A percentile compares a stretch with the other conserved stretches of the same genome.
Evolutionary conservation across 2,329 filamentous ascomycete genomes (phyloP).

Genomic region (Colletotrichum sp.): DNA sequence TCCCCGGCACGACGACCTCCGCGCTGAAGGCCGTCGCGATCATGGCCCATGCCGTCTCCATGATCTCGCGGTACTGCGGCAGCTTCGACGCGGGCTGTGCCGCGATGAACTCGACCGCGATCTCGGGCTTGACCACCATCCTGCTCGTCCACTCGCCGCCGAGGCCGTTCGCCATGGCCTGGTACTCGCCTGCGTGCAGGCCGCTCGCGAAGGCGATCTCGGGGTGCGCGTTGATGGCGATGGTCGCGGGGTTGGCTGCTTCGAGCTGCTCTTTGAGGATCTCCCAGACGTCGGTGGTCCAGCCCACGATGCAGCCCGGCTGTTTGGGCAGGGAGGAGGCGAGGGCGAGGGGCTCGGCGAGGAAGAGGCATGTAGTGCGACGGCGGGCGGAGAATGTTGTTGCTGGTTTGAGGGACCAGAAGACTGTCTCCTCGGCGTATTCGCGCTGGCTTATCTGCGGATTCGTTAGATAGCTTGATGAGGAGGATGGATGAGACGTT

Average conservation of each 20-base stretch:
- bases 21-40: constrained; percentile 51
- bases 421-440: constrained; percentile 56
- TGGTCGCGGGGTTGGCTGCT: constrained; percentile 35
- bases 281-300: constrained; percentile 39
- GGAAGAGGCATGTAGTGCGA: constrained; percentile 55
- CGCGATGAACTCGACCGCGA: constrained; percentile 50
- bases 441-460: constrained; percentile 53
- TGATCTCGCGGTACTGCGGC: constrained; percentile 47
- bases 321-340: constrained; percentile 32
- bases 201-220: constrained; percentile 52
- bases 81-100: constrained; percentile 45
- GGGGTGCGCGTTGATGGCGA: constrained; percentile 49
- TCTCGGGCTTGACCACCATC: constrained; percentile 48
- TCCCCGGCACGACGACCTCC: constrained; percentile 44
- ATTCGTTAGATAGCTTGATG: neutral
- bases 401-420: constrained; percentile 53
- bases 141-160: constrained; percentile 41
- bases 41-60: constrained; percentile 57
- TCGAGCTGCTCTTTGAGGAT: constrained; percentile 42
- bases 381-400: constrained; percentile 53
- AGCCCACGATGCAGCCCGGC: constrained; percentile 22
- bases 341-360: constrained; percentile 36
- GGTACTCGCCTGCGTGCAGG: constrained; percentile 52
- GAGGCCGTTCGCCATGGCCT: constrained; percentile 36
- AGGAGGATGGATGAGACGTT: neutral